Conservation (phyloP, 768 basidiomycete species). For the Boletus bicolor region DNA sequence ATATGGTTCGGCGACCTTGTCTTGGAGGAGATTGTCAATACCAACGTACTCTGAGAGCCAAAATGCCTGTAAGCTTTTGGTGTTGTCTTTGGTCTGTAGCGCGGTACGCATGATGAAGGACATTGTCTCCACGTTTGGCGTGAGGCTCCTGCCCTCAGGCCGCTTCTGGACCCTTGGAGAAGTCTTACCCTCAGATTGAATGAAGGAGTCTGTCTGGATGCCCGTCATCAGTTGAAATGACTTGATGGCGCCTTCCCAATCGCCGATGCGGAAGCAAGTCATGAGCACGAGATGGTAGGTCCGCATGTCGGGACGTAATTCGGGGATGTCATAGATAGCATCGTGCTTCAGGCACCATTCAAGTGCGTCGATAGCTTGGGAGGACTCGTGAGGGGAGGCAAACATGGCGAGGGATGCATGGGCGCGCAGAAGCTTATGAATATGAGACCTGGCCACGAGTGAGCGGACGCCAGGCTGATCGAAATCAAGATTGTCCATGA, state of each 20-base stretch:
- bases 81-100: slow-evolving; percentile 45
- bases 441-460: slow-evolving; percentile 49
- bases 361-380: slow-evolving; percentile 53
- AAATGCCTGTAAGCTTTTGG: slow-evolving; percentile 56
- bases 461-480: slow-evolving; percentile 30
- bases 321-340: slow-evolving; percentile 42
- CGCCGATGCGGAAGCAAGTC: slow-evolving; percentile 59
- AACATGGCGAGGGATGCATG: slow-evolving; percentile 40
- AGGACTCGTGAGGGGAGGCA: slow-evolving; percentile 37
- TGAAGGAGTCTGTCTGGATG: slow-evolving; percentile 50
- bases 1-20: slow-evolving; percentile 29
- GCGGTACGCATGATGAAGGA: slow-evolving; percentile 58
- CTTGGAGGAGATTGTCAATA: slow-evolving; percentile 34
- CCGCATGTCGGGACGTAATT: slow-evolving; percentile 31
- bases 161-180: slow-evolving; percentile 43
- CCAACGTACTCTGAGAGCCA: slow-evolving; percentile 54
- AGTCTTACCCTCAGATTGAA: slow-evolving; percentile 31
- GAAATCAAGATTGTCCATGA: slow-evolving; percentile 42
- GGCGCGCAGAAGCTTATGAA: slow-evolving; percentile 61
- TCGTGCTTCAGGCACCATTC: slow-evolving; percentile 69
- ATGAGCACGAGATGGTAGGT: slow-evolving; percentile 63
- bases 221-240: slow-evolving; percentile 75
- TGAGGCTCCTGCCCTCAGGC: slow-evolving; percentile 41
- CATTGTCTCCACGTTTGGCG: slow-evolving; percentile 52
- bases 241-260: slow-evolving; percentile 58